Base-by-base conservation (phyloP, 176 grass and related monocot genomes). In the Oryza punctata region DNA sequence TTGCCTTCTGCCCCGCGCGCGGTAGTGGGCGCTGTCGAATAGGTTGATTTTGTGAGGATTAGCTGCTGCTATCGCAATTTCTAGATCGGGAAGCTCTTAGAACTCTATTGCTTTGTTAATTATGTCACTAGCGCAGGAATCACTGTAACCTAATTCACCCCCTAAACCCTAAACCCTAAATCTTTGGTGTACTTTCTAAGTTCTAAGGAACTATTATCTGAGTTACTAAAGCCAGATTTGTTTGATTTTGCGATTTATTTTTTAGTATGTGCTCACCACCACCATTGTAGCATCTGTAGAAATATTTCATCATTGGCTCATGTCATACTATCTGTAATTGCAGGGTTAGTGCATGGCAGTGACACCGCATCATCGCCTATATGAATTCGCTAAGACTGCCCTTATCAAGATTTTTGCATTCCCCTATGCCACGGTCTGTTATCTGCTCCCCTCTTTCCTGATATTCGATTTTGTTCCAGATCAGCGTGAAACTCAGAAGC, bases 361-460 rank as follows among this genome's bases (percentile, higher is more conserved):
- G 33, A 40, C 75, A 4, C 64, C 86, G 37, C 91, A 90, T 61
- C 78, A 90, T 77, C 91, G 88, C 13, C 85, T 98, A 7, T 89
- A 80, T 71, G 93, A 94, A 27, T 93, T 98, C 3, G 93, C 96
- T 2, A 91, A 89, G 72, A 79, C 87, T 0, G 93, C 96, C 3
- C 87, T 98, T 10, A 87, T 98, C 84, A 93, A 90, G 63, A 95
- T 95, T 43, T 98, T 95, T 23, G 89, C 87, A 7, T 98, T 95
- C 73, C 96, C 96, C 49, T 98, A 98, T 54, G 93, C 96, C 65
- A 94, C 91, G 61, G 96, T 98, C 64, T 61, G 69, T 49, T 29
- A 23, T 12, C 32, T 50, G 12, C 70, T 82, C 49, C 68, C 45
- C 61, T 67, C 24, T 73, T 73, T 69, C 23, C 13, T 54, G 32